Evolutionary conservation across 2,329 filamentous ascomycete genomes (phyloP).

Genomic region (Clarireedia hainanense): DNA sequence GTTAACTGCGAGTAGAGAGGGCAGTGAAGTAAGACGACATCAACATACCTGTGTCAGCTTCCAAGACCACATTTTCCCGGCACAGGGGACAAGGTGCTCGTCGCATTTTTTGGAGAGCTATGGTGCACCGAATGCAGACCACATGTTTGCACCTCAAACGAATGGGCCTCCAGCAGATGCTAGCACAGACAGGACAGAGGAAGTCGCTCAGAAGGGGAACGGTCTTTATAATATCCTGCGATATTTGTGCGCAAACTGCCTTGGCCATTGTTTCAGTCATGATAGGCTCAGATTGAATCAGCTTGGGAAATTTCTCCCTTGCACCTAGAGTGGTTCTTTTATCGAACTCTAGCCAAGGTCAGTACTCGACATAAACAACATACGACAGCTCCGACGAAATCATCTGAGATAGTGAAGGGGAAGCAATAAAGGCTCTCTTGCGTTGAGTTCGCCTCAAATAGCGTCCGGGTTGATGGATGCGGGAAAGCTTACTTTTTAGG

Average conservation of each 20-base stretch:
- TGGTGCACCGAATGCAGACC: slow-evolving; percentile 77
- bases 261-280: slow-evolving; percentile 63
- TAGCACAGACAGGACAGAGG: slow-evolving; percentile 71
- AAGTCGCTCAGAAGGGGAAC: slow-evolving; percentile 83
- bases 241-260: slow-evolving; percentile 67
- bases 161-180: slow-evolving; percentile 75
- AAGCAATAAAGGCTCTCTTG: slow-evolving; percentile 2
- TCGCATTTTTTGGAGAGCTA: slow-evolving; percentile 66
- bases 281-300: slow-evolving; percentile 51
- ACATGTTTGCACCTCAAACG: slow-evolving; percentile 66
- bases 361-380: too few relatives aligned
- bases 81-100: slow-evolving; percentile 70
- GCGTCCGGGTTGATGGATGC: too few relatives aligned
- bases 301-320: slow-evolving; percentile 51
- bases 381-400: background rate
- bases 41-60: slow-evolving; percentile 54
- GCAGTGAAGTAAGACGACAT: background rate
- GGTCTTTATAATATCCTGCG: slow-evolving; percentile 60
- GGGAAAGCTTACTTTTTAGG: slow-evolving; percentile 58
- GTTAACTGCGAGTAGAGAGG: background rate
- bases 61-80: slow-evolving; percentile 61
- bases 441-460: too few relatives aligned
- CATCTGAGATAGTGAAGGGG: background rate
- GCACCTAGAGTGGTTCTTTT: slow-evolving; percentile 72
- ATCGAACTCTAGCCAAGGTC: slow-evolving; percentile 59